Evolutionary conservation across 257 asterid genomes (phyloP).

Genomic region (Solanum raphanifolium): DNA sequence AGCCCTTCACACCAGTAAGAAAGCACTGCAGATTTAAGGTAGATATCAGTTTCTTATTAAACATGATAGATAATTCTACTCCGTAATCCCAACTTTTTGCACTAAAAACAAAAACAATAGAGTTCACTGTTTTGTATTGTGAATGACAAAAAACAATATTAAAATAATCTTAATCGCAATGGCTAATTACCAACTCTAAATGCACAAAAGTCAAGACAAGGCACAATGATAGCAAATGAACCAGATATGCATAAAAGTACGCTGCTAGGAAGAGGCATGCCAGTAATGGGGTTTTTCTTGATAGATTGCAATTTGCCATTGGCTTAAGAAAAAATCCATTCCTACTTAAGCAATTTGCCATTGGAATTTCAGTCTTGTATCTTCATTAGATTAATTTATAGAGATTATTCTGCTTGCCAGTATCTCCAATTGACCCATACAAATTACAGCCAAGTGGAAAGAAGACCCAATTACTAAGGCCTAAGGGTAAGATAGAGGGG

Average conservation of each 20-base stretch:
- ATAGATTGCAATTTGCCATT: background rate
- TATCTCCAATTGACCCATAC: background rate
- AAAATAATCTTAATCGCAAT: background rate
- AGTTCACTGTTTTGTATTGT: background rate
- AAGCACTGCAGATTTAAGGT: conserved; percentile 50
- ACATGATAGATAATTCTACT: background rate
- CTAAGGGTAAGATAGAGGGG: background rate
- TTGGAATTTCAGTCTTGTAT: background rate
- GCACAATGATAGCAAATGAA: background rate
- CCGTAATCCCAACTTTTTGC: background rate
- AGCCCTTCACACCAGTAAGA: conserved; percentile 73
- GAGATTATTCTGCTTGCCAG: background rate
- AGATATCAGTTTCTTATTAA: background rate
- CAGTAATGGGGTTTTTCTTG: background rate
- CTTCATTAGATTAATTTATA: background rate
- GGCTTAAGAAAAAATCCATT: background rate
- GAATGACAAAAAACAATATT: background rate
- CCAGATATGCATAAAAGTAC: background rate
- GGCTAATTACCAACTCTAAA: background rate
- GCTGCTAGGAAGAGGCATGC: background rate
- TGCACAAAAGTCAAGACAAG: background rate
- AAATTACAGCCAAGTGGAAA: background rate
- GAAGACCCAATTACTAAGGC: background rate
- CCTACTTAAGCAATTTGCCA: background rate
- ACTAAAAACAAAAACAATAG: background rate